Evolutionary conservation across 306 rosid genomes (phyloP).

Genomic region (Glycyrrhiza uralensis): DNA sequence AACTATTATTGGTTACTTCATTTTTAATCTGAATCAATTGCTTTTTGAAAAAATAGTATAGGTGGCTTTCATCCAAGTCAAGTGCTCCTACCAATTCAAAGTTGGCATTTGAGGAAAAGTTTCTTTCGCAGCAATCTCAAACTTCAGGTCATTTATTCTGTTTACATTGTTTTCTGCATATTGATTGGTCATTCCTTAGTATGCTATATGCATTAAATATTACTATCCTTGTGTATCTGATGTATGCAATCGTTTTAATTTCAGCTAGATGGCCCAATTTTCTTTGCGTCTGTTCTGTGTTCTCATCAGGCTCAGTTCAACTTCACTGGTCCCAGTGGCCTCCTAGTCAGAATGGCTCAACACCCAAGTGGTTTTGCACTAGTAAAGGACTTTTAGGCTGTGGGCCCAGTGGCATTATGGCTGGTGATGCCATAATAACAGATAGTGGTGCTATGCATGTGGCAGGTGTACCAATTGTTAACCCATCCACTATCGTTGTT

Average conservation of each 20-base stretch:
- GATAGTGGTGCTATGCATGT: slow-evolving; percentile 98
- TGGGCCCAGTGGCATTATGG: slow-evolving; percentile 99
- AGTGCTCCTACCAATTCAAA: slow-evolving; percentile 55
- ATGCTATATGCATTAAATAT: background rate
- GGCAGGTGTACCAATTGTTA: slow-evolving; percentile 97
- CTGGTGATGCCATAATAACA: slow-evolving; percentile 96
- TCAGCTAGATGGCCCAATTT: slow-evolving; percentile 99
- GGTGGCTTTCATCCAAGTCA: slow-evolving; percentile 96
- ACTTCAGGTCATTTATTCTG: slow-evolving; percentile 68
- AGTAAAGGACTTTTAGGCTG: slow-evolving; percentile 97
- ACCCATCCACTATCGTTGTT: slow-evolving; percentile 96
- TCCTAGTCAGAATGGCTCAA: slow-evolving; percentile 61
- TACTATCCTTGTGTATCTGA: slow-evolving; percentile 32
- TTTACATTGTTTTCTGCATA: background rate
- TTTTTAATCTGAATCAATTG: slow-evolving; percentile 21
- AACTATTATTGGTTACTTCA: slow-evolving; percentile 10
- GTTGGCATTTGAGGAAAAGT: slow-evolving; percentile 88
- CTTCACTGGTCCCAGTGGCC: slow-evolving; percentile 99
- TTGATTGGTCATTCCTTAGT: slow-evolving; percentile 1
- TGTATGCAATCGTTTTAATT: slow-evolving; percentile 32
- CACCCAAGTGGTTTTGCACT: slow-evolving; percentile 88
- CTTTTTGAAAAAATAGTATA: slow-evolving; percentile 64
- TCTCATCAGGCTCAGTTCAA: slow-evolving; percentile 97
- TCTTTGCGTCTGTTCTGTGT: slow-evolving; percentile 89
- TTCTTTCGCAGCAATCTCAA: slow-evolving; percentile 92